These are phyloP conservation scores for Hortaea sp. DNA, from an alignment of 2,329 filamentous ascomycete genomes.

Conservation along the genomic window DNA sequence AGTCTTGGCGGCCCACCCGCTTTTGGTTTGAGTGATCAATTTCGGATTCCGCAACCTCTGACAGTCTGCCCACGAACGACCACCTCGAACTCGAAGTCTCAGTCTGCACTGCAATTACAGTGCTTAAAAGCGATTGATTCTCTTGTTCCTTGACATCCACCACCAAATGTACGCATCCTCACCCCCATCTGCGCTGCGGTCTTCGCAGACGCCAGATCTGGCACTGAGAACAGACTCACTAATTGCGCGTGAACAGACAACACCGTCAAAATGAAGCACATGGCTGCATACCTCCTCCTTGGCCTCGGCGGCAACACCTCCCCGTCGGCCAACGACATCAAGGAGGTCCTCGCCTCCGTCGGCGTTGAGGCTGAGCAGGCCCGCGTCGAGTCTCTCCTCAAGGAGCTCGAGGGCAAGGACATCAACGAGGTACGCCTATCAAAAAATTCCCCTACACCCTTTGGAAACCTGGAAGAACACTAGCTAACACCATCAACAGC, in stretches of 20 bases:
- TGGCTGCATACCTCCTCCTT: constrained; percentile 98
- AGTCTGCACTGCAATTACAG: constrained; percentile 81
- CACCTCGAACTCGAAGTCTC: constrained; percentile 37
- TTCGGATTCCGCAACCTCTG: neutral
- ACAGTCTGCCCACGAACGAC: too few species aligned
- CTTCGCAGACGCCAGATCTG: neutral
- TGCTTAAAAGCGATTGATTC: constrained; percentile 99
- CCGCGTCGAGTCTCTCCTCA: constrained; percentile 75
- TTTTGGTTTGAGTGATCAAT: neutral
- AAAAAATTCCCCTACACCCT: constrained; percentile 1
- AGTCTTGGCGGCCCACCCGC: neutral
- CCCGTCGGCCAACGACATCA: constrained; percentile 79
- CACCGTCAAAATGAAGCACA: constrained; percentile 87
- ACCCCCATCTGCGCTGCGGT: constrained; percentile 1
- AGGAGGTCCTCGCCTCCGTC: constrained; percentile 79
- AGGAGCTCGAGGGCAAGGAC: constrained; percentile 83
- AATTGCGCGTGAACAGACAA: constrained; percentile 8
- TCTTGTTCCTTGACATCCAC: constrained; percentile 54
- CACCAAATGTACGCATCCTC: constrained; percentile 10
- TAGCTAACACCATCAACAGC: constrained; percentile 40
- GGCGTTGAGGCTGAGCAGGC: constrained; percentile 88
- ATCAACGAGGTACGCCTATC: constrained; percentile 70
- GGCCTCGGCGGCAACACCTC: constrained; percentile 83
- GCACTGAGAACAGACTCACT: constrained; percentile 4
- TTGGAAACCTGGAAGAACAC: neutral